These are phyloP conservation scores for Alloteropsis angusta DNA, from an alignment of 202 grass and related monocot genomes.

Conservation along the genomic window DNA sequence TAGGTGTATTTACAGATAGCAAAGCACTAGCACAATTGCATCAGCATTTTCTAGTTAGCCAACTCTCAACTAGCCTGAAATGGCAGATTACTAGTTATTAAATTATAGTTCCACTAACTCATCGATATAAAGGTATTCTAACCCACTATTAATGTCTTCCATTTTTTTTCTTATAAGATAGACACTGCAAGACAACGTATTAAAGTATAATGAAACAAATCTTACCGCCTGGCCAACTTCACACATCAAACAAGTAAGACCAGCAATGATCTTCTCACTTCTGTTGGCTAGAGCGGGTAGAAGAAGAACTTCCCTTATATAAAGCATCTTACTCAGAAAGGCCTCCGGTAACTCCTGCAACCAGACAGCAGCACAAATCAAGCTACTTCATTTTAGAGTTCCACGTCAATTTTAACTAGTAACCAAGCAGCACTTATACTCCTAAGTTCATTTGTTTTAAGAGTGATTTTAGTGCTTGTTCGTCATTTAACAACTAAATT, in stretches of 20 bases:
- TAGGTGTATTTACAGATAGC: not conserved
- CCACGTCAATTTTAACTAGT: too few species aligned
- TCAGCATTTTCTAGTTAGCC: not conserved
- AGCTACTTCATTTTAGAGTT: not conserved
- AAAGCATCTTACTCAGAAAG: conserved; percentile 72
- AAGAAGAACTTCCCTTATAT: conserved; percentile 85
- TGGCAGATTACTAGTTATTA: not conserved
- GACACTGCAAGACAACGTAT: not conserved
- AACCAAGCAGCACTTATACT: too few species aligned
- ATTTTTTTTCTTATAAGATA: not conserved
- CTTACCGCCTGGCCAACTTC: conserved; percentile 91
- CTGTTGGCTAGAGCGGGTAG: conserved; percentile 63
- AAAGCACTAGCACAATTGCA: not conserved
- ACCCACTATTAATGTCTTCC: not conserved
- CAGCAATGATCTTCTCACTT: conserved; percentile 72
- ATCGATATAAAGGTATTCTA: not conserved
- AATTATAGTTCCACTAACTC: not conserved
- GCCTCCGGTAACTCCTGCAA: conserved; percentile 66
- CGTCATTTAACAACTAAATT: too few species aligned
- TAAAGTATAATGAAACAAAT: conserved; percentile 22
- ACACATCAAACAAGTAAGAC: conserved; percentile 78
- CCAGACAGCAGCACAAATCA: conserved; percentile 14
- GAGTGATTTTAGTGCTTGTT: too few species aligned
- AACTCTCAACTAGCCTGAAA: not conserved
- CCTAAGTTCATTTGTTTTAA: too few species aligned